Conservation (phyloP, 2,329 filamentous ascomycete genomes). For the Aspergillus ochraceoroseus region DNA sequence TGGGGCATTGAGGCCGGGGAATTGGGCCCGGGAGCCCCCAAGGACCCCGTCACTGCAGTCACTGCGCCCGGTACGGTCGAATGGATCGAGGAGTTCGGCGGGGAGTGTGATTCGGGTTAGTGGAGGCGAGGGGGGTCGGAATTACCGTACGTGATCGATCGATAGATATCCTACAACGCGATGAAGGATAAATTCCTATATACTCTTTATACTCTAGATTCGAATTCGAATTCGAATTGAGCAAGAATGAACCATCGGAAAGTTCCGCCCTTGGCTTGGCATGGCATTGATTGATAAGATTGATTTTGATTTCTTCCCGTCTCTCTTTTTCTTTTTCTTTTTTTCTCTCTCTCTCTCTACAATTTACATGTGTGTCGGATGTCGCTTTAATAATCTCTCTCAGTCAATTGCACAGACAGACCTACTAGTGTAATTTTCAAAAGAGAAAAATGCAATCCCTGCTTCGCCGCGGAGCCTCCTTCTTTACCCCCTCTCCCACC, state of each 20-base stretch:
- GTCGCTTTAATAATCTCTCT: too few relatives aligned
- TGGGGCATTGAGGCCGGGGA: constrained; percentile 21
- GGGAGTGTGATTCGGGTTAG: constrained; percentile 41
- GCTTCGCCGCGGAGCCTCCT: constrained; percentile 32
- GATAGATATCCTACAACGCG: too few relatives aligned
- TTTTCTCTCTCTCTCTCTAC: not conserved
- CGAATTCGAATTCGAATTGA: too few relatives aligned
- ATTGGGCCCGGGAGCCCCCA: constrained; percentile 16
- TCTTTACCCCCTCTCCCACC: constrained; percentile 30
- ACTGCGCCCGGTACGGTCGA: constrained; percentile 32
- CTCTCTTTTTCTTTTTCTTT: not conserved
- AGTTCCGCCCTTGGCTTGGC: constrained; percentile 23
- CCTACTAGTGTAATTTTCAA: too few relatives aligned
- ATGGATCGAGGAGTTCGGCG: constrained; percentile 32
- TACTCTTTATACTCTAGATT: too few relatives aligned
- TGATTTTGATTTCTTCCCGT: not conserved
- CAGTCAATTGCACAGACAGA: too few relatives aligned
- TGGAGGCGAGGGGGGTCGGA: constrained; percentile 28
- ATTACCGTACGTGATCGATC: constrained; percentile 35
- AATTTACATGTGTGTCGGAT: too few relatives aligned
- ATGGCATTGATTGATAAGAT: constrained; percentile 35
- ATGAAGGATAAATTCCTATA: too few relatives aligned
- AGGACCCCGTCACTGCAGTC: constrained; percentile 37
- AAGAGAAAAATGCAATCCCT: constrained; percentile 34
- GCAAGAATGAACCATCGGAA: constrained; percentile 7